phyloP scores from a whole-genome alignment of 768 basidiomycete species.

The Harrya chromipes region DNA sequence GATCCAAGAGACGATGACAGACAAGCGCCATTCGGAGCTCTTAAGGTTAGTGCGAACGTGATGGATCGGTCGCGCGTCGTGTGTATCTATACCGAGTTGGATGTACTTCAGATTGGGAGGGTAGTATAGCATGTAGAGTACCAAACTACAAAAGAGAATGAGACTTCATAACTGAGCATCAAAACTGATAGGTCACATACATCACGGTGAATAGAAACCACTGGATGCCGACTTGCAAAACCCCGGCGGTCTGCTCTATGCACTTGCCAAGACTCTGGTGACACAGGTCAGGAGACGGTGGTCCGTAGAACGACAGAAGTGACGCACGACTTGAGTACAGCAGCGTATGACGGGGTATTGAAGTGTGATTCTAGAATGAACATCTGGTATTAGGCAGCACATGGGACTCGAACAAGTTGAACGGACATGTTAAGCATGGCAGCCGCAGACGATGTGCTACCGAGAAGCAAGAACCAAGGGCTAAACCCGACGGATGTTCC shows the following conservation, averaged over 20 bases:
- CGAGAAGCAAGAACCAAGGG: slow-evolving; percentile 87
- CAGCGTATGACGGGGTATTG: slow-evolving; percentile 83
- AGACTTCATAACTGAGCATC: neutral
- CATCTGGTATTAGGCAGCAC: neutral
- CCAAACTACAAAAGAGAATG: slow-evolving; percentile 49
- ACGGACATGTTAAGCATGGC: slow-evolving; percentile 81
- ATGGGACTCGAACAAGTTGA: neutral
- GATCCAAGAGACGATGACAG: slow-evolving; percentile 70
- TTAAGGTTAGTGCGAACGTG: slow-evolving; percentile 47
- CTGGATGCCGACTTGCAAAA: slow-evolving; percentile 77
- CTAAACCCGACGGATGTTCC: slow-evolving; percentile 87
- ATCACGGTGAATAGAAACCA: slow-evolving; percentile 84
- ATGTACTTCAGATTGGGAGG: slow-evolving; percentile 78
- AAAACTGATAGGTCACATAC: slow-evolving; percentile 44
- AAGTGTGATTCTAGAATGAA: slow-evolving; percentile 61
- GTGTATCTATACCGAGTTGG: slow-evolving; percentile 39
- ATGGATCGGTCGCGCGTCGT: slow-evolving; percentile 40
- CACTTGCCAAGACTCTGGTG: slow-evolving; percentile 66
- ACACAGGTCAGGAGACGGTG: neutral
- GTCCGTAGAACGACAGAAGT: neutral
- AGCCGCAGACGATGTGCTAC: slow-evolving; percentile 78
- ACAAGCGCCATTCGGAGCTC: slow-evolving; percentile 75
- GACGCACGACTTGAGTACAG: slow-evolving; percentile 71
- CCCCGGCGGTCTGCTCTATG: slow-evolving; percentile 74
- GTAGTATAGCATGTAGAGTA: slow-evolving; percentile 92